Base-by-base conservation (phyloP, 805 yeast species). In the Suhomyces sp. region DNA sequence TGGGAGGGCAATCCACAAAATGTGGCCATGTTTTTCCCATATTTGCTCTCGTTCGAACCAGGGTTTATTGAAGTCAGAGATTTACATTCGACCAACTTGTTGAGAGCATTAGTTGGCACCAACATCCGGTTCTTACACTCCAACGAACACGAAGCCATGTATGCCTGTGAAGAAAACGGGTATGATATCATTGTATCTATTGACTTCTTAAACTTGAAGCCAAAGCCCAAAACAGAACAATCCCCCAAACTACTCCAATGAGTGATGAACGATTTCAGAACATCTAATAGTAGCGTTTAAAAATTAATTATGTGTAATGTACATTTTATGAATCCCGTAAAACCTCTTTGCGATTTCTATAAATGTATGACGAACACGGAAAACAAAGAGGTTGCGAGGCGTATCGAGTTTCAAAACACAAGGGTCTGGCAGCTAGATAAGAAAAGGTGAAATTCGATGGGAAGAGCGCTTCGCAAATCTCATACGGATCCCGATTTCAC, bases 1-100 rank as follows among this genome's bases (percentile, higher is more conserved):
- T 94, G 99, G 99, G 98, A 94, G 71, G 97, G 98, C 35, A 81
- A 85, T 48, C 98, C 99, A 5, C 94, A 87, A 63, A 84, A 86
- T 55, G 90, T 94, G 67, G 96, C 97, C 15, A 77, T 94, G 44
- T 90, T 96, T 81, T 93, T 92, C 71, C 99, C 99, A 3, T 93
- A 91, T 64, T 75, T 94, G 50, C 72, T 94, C 47, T 94, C 97
- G 4, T 94, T 94, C 71, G 98, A 93, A 65, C 81, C 85, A 17
- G 86, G 83, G 53, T 91, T 94, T 61, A 89, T 94, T 66, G 99
- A 94, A 72, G 87, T 94, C 45, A 80, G 99, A 53, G 90, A 91
- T 60, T 90, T 92, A 63, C 96, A 91, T 60, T 83, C 89, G 15
- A 91, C 94, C 3, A 96, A 86, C 58, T 73, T 94, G 53, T 79